Base-by-base conservation (phyloP, 257 asterid genomes). In the Przewalskia tangutica region DNA sequence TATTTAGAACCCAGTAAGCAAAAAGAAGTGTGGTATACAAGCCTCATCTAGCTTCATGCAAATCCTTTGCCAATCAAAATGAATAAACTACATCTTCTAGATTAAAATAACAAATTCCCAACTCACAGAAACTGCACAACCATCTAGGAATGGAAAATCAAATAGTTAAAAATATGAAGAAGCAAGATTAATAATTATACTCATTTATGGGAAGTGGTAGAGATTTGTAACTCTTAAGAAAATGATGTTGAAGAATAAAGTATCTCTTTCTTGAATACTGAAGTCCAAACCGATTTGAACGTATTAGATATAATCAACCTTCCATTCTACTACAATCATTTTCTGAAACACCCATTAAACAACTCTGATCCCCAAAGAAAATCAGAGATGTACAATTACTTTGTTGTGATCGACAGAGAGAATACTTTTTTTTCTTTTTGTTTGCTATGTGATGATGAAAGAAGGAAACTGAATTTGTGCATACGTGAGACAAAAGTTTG, bases 221-320 rank as follows among this genome's bases (percentile, higher is more conserved):
- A 53, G 97, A 91, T 91, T 94, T 95, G 89, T 88, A 95, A 85
- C 97, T 94, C 91, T 87, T 91, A 78, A 95, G 93, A 17, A 89
- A 79, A 82, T 94, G 96, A 88, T 94, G 97, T 50, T 91, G 95
- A 65, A 95, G 97, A 91, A 95, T 88, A 79, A 94, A 92, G 92
- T 92, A 95, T 36, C 98, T 90, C 68, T 93, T 91, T 53, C 98
- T 84, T 5, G 99, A 94, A 80, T 91, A 95, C 89, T 93, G 98
- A 80, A 94, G 85, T 34, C 99, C 99, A 84, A 95, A 83, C 82
- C 96, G 91, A 89, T 92, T 92, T 54, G 95, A 95, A 80, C 98
- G 94, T 77, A 94, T 92, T 86, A 89, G 81, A 90, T 92, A 90
- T 88, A 95, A 77, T 98, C 99, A 95, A 9, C 99, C 99, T 64